A percentile compares a stretch with the other conserved stretches of the same genome.
phyloP scores from a whole-genome alignment of 2,329 filamentous ascomycete genomes.

The Xylariales sp. region DNA sequence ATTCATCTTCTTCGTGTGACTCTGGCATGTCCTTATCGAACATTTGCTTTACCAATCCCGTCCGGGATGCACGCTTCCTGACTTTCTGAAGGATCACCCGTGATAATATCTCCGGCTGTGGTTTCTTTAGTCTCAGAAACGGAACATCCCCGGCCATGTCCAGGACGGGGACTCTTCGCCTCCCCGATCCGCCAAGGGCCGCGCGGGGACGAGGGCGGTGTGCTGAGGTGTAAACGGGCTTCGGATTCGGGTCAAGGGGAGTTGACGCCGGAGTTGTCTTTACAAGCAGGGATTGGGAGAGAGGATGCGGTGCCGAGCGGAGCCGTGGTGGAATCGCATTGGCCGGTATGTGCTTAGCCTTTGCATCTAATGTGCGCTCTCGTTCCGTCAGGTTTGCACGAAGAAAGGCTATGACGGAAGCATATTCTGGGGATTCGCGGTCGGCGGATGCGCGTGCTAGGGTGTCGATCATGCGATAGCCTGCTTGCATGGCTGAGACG shows the following conservation, averaged over 20 bases:
- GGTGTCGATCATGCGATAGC: conserved; percentile 44
- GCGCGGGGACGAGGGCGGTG: conserved; percentile 43
- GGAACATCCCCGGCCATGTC: conserved; percentile 52
- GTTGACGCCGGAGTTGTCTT: conserved; percentile 22
- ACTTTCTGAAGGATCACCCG: conserved; percentile 52
- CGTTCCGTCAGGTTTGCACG: conserved; percentile 28
- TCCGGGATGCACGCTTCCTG: conserved; percentile 33
- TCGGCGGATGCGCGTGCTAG: conserved; percentile 12
- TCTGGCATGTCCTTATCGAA: conserved; percentile 27
- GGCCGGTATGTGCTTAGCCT: conserved; percentile 11
- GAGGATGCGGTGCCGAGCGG: conserved; percentile 13
- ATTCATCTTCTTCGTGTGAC: conserved; percentile 40
- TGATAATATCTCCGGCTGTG: conserved; percentile 57
- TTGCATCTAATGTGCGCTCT: conserved; percentile 16
- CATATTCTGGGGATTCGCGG: conserved; percentile 27
- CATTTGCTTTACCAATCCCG: conserved; percentile 32
- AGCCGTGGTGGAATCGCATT: conserved; percentile 11
- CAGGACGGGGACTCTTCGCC: conserved; percentile 55
- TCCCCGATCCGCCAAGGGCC: conserved; percentile 39
- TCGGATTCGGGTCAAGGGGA: conserved; percentile 28
- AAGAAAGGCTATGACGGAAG: conserved; percentile 36
- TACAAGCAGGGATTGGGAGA: conserved; percentile 25
- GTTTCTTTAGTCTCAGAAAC: conserved; percentile 63
- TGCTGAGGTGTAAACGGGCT: conserved; percentile 40
- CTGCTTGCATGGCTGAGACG: conserved; percentile 57